Evolutionary conservation across 768 basidiomycete genomes (phyloP), one percentile per base, ranked within the genome.

Genomic region (Coprinellus micaceus): DNA sequence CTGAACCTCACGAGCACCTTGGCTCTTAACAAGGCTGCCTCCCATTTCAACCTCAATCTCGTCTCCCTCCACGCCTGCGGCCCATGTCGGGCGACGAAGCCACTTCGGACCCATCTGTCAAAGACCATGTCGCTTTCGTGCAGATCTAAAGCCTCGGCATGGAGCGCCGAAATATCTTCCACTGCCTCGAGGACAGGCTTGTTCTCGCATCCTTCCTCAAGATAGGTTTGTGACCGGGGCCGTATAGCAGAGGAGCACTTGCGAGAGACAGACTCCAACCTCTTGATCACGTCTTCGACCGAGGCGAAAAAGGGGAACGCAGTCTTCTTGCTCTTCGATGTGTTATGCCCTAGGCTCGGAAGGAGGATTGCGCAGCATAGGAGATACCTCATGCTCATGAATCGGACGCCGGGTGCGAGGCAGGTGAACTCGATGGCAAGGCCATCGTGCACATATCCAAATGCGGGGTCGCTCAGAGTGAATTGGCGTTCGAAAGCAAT

Each of bases 301-400:
- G 48, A 15, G 28, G 17, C 21, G 4, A 50, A 50, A 11, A 50
- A 50, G 1, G 48, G 48, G 28, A 50, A n/a, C 26, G 48, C 29
- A 2, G 48, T 50, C 19, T 36, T 50, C 29, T 50, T 50, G 48
- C 48, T 50, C 3, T 24, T 50, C 2, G 48, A 50, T 5, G 21
- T 11, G 17, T 50, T 36, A 3, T 50, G 48, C 11, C 48, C 33
- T 6, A 33, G 30, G 48, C 21, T 50, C 9, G 48, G 30, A 17
- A 50, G 29, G 26, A 50, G 48, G 26, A 50, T 50, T 5, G 48
- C 48, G 21, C 28, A n/a, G 48, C 48, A 50, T 7, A 50, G 30
- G 10, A 50, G 26, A 28, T 30, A 50, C 21, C 21, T 5, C 24
- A 30, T 17, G 48, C 21, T 21, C 48, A 50, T 50, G 48, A 50